phyloP scores from a whole-genome alignment of 306 rosid species.

The Lathyrus oleraceus region DNA sequence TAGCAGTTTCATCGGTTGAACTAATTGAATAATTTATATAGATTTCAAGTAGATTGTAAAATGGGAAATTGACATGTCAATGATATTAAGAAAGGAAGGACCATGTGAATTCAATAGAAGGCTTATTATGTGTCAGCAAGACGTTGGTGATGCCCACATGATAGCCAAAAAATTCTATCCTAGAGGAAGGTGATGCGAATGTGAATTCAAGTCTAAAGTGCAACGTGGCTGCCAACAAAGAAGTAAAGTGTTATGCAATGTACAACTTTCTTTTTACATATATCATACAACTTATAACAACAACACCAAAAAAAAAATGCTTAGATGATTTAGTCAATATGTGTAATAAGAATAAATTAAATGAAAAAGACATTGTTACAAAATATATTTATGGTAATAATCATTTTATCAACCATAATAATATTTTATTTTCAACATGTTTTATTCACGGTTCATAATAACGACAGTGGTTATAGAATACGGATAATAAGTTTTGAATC shows the following conservation, averaged over 20 bases:
- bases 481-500: no score
- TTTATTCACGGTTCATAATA: no score
- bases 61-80: neutral
- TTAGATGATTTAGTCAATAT: no score
- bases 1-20: neutral
- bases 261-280: no score
- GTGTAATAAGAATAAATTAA: no score
- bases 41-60: neutral
- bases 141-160: neutral
- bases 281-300: no score
- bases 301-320: no score
- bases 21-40: neutral
- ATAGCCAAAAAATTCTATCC: neutral
- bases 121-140: neutral
- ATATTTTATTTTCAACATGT: no score
- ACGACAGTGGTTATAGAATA: no score
- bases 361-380: no score
- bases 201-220: neutral
- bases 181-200: neutral
- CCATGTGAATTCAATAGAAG: constrained; percentile 16
- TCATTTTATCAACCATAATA: no score
- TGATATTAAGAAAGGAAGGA: neutral
- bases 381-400: no score
- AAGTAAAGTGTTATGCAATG: neutral
- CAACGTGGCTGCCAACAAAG: constrained; percentile 3